Conservation (phyloP, 2,329 filamentous ascomycete genomes). For the Metarhizium sp. region DNA sequence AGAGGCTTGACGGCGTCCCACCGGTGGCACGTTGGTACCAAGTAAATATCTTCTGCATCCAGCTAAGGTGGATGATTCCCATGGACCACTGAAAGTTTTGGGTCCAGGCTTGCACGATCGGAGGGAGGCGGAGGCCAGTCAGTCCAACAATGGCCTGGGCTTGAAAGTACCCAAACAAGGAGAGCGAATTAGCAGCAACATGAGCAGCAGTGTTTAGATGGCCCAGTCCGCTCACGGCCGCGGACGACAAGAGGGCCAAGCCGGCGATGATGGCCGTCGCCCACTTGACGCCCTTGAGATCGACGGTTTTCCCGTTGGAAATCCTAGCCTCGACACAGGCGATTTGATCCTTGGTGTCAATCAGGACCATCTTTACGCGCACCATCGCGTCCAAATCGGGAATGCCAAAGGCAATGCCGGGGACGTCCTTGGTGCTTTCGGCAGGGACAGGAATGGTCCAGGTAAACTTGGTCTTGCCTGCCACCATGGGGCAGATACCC, state of each 20-base stretch:
- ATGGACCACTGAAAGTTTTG: slow-evolving; percentile 97
- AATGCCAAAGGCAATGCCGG: slow-evolving; percentile 75
- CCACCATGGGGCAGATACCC: slow-evolving; percentile 83
- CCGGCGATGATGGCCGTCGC: slow-evolving; percentile 78
- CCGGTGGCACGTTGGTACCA: slow-evolving; percentile 94
- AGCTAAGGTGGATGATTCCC: slow-evolving; percentile 78
- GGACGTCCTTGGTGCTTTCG: slow-evolving; percentile 54
- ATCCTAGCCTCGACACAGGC: slow-evolving; percentile 81
- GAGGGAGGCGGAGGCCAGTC: slow-evolving; percentile 69
- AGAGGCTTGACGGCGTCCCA: slow-evolving; percentile 69
- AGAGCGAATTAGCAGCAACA: slow-evolving; percentile 82
- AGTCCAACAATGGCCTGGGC: slow-evolving; percentile 85
- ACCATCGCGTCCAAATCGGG: slow-evolving; percentile 85
- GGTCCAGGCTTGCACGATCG: slow-evolving; percentile 83
- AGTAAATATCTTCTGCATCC: slow-evolving; percentile 77
- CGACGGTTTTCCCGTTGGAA: slow-evolving; percentile 85
- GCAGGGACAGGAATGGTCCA: slow-evolving; percentile 55
- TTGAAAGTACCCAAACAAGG: slow-evolving; percentile 88
- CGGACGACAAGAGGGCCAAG: slow-evolving; percentile 72
- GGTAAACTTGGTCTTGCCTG: slow-evolving; percentile 65
- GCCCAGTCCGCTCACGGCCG: slow-evolving; percentile 80
- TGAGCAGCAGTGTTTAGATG: slow-evolving; percentile 91
- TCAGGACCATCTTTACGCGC: slow-evolving; percentile 68
- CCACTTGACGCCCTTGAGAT: slow-evolving; percentile 82
- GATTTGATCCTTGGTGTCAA: slow-evolving; percentile 48